These are phyloP conservation scores for Mycosphaerella sp. DNA, from an alignment of 2,329 filamentous ascomycete species.

Conservation along the genomic window DNA sequence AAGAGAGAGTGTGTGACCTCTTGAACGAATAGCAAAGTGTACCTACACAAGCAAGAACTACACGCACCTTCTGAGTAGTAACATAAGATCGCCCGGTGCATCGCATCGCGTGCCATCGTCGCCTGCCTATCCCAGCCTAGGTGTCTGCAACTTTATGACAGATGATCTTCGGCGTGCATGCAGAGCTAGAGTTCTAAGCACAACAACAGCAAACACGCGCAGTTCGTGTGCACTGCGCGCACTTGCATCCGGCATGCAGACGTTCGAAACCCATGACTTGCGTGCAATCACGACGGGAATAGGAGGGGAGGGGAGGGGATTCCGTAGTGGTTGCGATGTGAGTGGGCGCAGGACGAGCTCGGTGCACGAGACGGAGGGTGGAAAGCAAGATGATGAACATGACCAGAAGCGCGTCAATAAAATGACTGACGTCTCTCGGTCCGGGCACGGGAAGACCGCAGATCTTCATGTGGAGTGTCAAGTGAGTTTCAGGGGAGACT, in stretches of 20 bases:
- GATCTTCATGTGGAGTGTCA: neutral
- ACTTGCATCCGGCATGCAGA: constrained; percentile 1
- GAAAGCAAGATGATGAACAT: neutral
- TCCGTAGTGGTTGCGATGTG: neutral
- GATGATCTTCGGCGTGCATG: neutral
- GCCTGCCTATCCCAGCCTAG: neutral
- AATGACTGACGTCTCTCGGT: neutral
- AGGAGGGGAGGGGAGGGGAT: neutral
- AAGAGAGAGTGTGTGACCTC: too few species aligned
- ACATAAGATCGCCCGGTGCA: neutral
- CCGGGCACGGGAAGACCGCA: neutral
- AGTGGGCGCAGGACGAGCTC: neutral
- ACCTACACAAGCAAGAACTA: neutral
- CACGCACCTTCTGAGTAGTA: neutral
- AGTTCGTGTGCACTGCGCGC: neutral
- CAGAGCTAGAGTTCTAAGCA: neutral
- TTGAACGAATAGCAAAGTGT: too few species aligned
- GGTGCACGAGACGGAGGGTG: neutral
- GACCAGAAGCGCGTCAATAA: neutral
- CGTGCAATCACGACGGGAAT: neutral
- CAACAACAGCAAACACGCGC: neutral
- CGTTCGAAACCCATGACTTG: constrained; percentile 5
- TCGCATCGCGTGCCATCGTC: neutral
- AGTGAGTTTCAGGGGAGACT: neutral
- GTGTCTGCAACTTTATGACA: neutral